phyloP scores from a whole-genome alignment of 202 grass and related monocot species.

The Saccharum hybrid region DNA sequence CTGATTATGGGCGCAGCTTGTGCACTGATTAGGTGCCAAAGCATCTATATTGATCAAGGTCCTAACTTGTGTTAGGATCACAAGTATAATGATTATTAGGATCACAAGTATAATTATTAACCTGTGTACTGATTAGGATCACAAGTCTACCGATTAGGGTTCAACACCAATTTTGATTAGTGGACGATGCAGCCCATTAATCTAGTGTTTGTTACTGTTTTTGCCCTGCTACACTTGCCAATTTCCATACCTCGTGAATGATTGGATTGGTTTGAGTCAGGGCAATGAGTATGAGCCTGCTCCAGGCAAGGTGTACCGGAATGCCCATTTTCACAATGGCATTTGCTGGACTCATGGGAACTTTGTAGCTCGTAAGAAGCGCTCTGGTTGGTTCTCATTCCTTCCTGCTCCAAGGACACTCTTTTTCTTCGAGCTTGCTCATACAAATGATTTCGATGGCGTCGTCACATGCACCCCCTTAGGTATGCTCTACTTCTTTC shows the following conservation, averaged over 20 bases:
- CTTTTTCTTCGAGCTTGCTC: constrained; percentile 16
- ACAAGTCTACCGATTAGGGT: no score
- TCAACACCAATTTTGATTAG: no score
- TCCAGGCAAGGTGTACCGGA: neutral
- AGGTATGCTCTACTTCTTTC: constrained; percentile 15
- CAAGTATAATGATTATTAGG: no score
- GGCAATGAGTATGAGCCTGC: constrained; percentile 2
- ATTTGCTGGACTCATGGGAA: constrained; percentile 6
- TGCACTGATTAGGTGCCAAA: neutral
- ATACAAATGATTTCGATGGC: neutral
- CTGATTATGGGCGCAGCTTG: neutral
- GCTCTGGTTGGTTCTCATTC: constrained; percentile 16
- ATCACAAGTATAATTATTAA: no score
- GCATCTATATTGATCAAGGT: constrained; percentile 18
- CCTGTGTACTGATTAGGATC: no score
- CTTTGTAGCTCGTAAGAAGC: constrained; percentile 19
- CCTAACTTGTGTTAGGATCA: neutral
- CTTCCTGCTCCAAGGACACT: constrained; percentile 22
- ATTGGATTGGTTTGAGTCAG: constrained; percentile 8
- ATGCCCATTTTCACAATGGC: neutral
- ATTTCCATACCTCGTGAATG: neutral
- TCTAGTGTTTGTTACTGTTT: neutral
- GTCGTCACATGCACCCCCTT: constrained; percentile 25
- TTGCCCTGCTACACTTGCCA: neutral
- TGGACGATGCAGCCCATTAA: neutral